Evolutionary conservation across 2,329 filamentous ascomycete genomes (phyloP), one percentile per base, ranked within the genome.

Genomic region (Clonostachys byssicola): DNA sequence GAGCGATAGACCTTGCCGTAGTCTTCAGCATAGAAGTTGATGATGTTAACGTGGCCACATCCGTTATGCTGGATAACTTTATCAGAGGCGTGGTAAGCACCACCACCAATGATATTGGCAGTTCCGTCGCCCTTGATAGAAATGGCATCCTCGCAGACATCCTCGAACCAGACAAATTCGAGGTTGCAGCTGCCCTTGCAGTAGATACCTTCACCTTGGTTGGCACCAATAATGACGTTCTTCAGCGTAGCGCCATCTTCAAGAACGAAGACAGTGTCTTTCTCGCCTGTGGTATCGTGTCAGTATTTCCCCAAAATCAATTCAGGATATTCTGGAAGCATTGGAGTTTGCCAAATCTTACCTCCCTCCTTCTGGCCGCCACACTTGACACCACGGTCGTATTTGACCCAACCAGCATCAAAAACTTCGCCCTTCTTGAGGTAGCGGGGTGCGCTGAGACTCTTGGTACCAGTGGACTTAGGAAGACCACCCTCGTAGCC

Each of bases 161-260:
- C 61, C 14, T 59, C 56, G 61, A 63, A 67, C 66, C 64, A 67
- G 50, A 70, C 67, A 48, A 64, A 64, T 53, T 60, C 63, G 23
- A 63, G 50, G 12, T 58, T 65, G 54, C 74, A 77, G 13, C 67
- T 60, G 34, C 72, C 73, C 45, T 68, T 59, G 60, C 75, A 78
- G 61, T 78, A 74, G 20, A 78, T 68, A 45, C 69, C 75, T 58
- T 76, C 75, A 34, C 69, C 65, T 50, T 76, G 65, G 47, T 72
- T 67, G 14, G 64, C 64, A 17, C 76, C 74, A 44, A 78, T 78
- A 55, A 79, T 76, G 57, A 73, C 74, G 54, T 78, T 78, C 51
- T 66, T 70, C 17, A 79, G 61, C 17, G 67, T 74, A 23, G 69
- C 77, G 30, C 75, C 75, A 44, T 69, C 62, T 57, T 72, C 65